These are phyloP conservation scores for Neurospora sp. DNA, from an alignment of 2,329 filamentous ascomycete species.

Conservation along the genomic window DNA sequence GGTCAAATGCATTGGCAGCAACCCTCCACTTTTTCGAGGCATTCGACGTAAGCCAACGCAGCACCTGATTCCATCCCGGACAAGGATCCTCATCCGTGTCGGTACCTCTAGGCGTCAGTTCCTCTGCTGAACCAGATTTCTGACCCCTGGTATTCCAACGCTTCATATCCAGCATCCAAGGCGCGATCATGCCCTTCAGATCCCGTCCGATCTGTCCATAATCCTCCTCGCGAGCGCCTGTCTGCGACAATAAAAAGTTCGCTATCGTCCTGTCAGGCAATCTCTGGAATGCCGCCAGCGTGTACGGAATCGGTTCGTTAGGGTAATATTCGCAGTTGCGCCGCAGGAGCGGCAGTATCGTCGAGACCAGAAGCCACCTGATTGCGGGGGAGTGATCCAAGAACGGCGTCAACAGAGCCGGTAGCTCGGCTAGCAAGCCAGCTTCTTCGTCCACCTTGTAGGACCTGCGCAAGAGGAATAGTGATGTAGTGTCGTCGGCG, in stretches of 20 bases:
- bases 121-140: background rate
- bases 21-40: slow-evolving; percentile 50
- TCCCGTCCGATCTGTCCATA: slow-evolving; percentile 46
- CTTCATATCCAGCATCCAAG: slow-evolving; percentile 60
- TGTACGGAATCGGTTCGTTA: slow-evolving; percentile 33
- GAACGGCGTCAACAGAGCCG: slow-evolving; percentile 59
- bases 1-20: slow-evolving; percentile 52
- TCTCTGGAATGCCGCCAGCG: slow-evolving; percentile 53
- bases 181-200: slow-evolving; percentile 56
- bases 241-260: slow-evolving; percentile 49
- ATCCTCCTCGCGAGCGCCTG: slow-evolving; percentile 31
- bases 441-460: slow-evolving; percentile 61
- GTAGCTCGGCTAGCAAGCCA: slow-evolving; percentile 59
- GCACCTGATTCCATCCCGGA: slow-evolving; percentile 58
- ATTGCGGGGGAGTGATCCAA: slow-evolving; percentile 50
- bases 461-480: slow-evolving; percentile 59
- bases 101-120: background rate
- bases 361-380: slow-evolving; percentile 58
- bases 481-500: slow-evolving; percentile 43
- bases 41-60: slow-evolving; percentile 55
- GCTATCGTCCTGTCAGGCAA: slow-evolving; percentile 51
- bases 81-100: slow-evolving; percentile 26
- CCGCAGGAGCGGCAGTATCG: slow-evolving; percentile 57
- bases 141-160: slow-evolving; percentile 37
- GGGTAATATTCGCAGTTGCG: slow-evolving; percentile 63